A percentile compares a stretch with the other conserved stretches of the same genome.
These are phyloP conservation scores for Penicillium sp. DNA, from an alignment of 2,329 filamentous ascomycete species.

Conservation along the genomic window DNA sequence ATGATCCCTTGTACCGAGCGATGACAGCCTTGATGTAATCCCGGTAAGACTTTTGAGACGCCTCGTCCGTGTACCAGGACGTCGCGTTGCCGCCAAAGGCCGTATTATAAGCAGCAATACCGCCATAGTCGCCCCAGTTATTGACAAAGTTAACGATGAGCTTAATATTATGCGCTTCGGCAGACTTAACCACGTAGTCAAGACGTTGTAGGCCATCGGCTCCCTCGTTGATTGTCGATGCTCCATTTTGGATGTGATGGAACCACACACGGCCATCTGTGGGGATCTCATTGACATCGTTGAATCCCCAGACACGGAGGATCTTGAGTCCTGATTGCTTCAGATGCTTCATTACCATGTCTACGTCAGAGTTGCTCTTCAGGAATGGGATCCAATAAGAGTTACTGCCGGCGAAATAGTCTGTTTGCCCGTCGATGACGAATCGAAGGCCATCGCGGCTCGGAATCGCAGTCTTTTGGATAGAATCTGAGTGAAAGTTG, in stretches of 20 bases:
- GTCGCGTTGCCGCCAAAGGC: constrained; percentile 58
- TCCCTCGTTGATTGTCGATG: constrained; percentile 63
- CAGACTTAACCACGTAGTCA: constrained; percentile 65
- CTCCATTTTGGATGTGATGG: constrained; percentile 44
- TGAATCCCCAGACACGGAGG: constrained; percentile 59
- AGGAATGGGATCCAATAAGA: constrained; percentile 58
- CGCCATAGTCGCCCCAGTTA: constrained; percentile 70
- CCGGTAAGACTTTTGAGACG: constrained; percentile 62
- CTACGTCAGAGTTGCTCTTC: constrained; percentile 54
- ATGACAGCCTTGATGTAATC: constrained; percentile 64
- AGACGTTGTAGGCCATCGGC: constrained; percentile 65
- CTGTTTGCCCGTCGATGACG: constrained; percentile 43
- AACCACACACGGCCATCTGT: constrained; percentile 51
- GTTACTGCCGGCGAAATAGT: constrained; percentile 56
- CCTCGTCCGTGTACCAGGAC: constrained; percentile 61
- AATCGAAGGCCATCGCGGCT: constrained; percentile 35
- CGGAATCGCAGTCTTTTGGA: not conserved
- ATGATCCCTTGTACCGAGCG: constrained; percentile 60
- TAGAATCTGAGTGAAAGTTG: not conserved
- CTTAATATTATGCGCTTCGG: constrained; percentile 63
- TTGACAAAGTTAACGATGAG: constrained; percentile 64
- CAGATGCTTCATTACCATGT: constrained; percentile 42
- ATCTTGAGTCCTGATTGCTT: constrained; percentile 53
- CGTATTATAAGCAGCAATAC: constrained; percentile 62
- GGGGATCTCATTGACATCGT: constrained; percentile 50